Evolutionary conservation across 140 eudicot genomes (phyloP).

Genomic region (Stevia rebaudiana): DNA sequence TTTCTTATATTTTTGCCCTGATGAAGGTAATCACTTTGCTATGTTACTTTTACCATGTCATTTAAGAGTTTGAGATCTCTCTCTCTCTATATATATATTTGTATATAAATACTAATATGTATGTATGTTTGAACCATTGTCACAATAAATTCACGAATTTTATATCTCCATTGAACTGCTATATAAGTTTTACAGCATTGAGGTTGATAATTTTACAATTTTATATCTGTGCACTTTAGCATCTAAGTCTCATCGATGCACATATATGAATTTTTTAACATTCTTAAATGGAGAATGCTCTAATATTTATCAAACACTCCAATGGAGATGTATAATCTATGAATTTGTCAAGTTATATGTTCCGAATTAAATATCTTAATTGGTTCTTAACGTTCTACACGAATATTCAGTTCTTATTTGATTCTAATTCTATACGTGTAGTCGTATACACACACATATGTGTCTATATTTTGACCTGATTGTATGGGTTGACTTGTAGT

Average conservation of each 20-base stretch:
- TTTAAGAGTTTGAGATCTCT: conserved; percentile 9
- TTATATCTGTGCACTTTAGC: neutral
- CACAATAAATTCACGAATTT: neutral
- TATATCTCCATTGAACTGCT: neutral
- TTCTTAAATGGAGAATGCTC: neutral
- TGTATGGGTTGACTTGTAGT: conserved; percentile 41
- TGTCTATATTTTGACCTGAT: conserved; percentile 9
- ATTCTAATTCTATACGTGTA: neutral
- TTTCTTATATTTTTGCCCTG: conserved; percentile 71
- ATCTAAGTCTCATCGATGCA: neutral
- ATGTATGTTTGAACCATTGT: neutral
- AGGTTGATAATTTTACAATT: neutral
- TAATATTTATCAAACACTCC: neutral
- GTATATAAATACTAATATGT: neutral
- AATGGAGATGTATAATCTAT: neutral
- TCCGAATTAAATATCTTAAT: neutral
- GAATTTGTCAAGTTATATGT: neutral
- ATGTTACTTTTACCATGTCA: conserved; percentile 5
- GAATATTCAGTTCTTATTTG: neutral
- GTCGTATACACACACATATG: neutral
- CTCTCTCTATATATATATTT: neutral
- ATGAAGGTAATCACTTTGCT: conserved; percentile 65
- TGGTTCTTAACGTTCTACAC: neutral
- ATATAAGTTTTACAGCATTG: neutral
- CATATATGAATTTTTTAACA: neutral